Evolutionary conservation across 768 basidiomycete genomes (phyloP).

Genomic region (Kwoniella pini): DNA sequence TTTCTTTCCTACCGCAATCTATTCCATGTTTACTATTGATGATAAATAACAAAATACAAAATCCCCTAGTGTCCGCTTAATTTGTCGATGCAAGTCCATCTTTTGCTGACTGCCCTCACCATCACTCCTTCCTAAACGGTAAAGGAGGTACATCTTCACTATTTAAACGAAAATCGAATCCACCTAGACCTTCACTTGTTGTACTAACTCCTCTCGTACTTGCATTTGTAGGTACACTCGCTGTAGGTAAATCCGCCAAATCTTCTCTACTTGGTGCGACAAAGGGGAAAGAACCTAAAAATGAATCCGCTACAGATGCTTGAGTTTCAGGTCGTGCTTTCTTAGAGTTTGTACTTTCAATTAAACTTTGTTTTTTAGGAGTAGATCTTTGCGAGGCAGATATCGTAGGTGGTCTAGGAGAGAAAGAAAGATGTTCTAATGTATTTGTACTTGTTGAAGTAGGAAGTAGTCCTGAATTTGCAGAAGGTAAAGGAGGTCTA

Average conservation of each 20-base stretch:
- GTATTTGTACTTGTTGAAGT: slow-evolving; percentile 37
- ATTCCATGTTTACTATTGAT: too few species aligned
- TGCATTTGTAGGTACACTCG: slow-evolving; percentile 5
- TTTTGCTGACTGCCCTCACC: too few species aligned
- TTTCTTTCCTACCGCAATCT: too few species aligned
- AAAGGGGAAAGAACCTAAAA: slow-evolving; percentile 47
- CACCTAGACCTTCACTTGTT: slow-evolving; percentile 42
- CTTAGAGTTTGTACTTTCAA: neutral
- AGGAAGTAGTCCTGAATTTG: slow-evolving; percentile 21
- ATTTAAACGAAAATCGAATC: slow-evolving; percentile 42
- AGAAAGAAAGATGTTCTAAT: slow-evolving; percentile 26
- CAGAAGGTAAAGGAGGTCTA: neutral
- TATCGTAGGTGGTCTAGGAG: slow-evolving; percentile 20
- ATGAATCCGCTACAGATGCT: slow-evolving; percentile 36
- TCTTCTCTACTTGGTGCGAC: slow-evolving; percentile 39
- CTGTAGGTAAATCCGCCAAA: slow-evolving; percentile 29
- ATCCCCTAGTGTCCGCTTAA: too few species aligned
- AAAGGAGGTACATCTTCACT: slow-evolving; percentile 1
- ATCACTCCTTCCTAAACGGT: slow-evolving; percentile 4
- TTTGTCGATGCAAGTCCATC: too few species aligned
- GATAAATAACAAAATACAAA: too few species aligned
- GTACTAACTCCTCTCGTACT: slow-evolving; percentile 30
- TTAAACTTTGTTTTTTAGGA: neutral
- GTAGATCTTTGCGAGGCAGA: neutral
- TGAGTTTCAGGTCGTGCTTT: slow-evolving; percentile 32